Evolutionary conservation across 1,284 basidiomycete species (phyloP).

Genomic region (Fomitopsis betulina): DNA sequence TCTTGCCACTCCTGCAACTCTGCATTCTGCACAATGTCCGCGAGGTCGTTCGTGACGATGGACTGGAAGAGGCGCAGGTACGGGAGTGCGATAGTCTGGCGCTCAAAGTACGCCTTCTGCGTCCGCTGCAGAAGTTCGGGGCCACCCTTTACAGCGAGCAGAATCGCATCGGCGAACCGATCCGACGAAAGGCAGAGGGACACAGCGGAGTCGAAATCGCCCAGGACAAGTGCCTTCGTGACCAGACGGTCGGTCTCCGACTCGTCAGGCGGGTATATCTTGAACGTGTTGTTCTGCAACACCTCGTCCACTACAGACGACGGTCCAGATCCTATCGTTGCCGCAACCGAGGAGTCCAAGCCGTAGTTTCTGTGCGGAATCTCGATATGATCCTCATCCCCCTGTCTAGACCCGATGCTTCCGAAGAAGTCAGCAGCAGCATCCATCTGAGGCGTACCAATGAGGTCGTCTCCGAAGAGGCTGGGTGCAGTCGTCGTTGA

Average conservation of each 20-base stretch:
- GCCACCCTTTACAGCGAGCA: conserved; percentile 90
- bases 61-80: conserved; percentile 96
- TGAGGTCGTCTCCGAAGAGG: conserved; percentile 80
- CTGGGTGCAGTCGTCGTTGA: conserved; percentile 80
- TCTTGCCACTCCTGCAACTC: conserved; percentile 95
- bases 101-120: conserved; percentile 92
- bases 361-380: conserved; percentile 79
- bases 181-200: conserved; percentile 88
- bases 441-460: conserved; percentile 56
- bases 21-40: conserved; percentile 93
- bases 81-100: conserved; percentile 70
- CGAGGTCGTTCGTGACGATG: conserved; percentile 89
- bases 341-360: conserved; percentile 84
- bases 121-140: conserved; percentile 86
- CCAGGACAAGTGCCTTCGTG: conserved; percentile 90
- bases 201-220: conserved; percentile 93
- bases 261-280: conserved; percentile 87
- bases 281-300: conserved; percentile 78
- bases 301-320: conserved; percentile 80
- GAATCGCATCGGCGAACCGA: conserved; percentile 90
- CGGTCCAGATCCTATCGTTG: conserved; percentile 83
- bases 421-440: conserved; percentile 89
- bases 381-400: conserved; percentile 54
- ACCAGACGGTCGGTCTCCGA: conserved; percentile 86
- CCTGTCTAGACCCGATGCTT: conserved; percentile 59